A percentile compares a stretch with the other conserved stretches of the same genome.
Evolutionary conservation across 2,329 filamentous ascomycete species (phyloP).

Genomic region (Shiraia sp.): DNA sequence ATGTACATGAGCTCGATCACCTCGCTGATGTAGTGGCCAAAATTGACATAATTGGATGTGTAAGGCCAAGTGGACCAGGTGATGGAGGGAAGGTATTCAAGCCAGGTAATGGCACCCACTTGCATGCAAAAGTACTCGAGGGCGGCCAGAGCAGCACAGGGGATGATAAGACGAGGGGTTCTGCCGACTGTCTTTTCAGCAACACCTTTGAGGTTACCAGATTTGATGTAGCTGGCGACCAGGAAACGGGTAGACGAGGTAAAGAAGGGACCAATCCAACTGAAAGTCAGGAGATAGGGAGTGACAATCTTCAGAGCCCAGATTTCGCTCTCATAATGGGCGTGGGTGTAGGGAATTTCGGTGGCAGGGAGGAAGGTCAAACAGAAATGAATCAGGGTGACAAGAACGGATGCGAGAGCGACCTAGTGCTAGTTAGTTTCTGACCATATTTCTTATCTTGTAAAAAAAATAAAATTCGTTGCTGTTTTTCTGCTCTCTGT

Average conservation of each 20-base stretch:
- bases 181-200: slow-evolving; percentile 47
- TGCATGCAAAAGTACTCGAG: slow-evolving; percentile 52
- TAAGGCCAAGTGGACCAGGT: slow-evolving; percentile 52
- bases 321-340: slow-evolving; percentile 45
- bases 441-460: too few species aligned
- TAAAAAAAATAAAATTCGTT: too few species aligned
- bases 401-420: slow-evolving; percentile 45
- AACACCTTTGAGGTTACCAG: slow-evolving; percentile 45
- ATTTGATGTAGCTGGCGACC: slow-evolving; percentile 44
- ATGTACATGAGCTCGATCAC: slow-evolving; percentile 48
- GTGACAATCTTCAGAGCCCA: slow-evolving; percentile 46
- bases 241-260: slow-evolving; percentile 51
- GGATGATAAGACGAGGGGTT: slow-evolving; percentile 48
- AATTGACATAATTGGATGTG: slow-evolving; percentile 39
- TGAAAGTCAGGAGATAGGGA: slow-evolving; percentile 46
- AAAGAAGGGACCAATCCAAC: slow-evolving; percentile 51
- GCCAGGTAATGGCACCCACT: slow-evolving; percentile 44
- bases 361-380: slow-evolving; percentile 47
- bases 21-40: slow-evolving; percentile 47
- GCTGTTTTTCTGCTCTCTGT: too few species aligned
- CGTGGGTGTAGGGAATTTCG: slow-evolving; percentile 33
- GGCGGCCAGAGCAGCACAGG: slow-evolving; percentile 44
- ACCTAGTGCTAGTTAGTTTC: slow-evolving; percentile 17
- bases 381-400: slow-evolving; percentile 49
- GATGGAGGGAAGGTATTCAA: slow-evolving; percentile 49